phyloP scores from a whole-genome alignment of 2,329 filamentous ascomycete species.

The Rhytidhysteron rufulum region DNA sequence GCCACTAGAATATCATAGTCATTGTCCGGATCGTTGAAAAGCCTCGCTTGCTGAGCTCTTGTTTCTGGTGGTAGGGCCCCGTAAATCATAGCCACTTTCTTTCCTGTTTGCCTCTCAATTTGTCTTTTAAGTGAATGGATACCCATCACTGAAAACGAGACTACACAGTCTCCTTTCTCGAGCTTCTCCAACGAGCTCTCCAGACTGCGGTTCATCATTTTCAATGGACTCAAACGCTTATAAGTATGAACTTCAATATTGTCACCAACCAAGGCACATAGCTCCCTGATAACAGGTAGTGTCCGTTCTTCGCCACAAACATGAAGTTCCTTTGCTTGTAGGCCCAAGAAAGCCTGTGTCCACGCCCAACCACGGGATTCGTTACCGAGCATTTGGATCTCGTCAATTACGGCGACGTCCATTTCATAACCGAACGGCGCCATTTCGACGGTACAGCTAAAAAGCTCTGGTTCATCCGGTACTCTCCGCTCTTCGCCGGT shows the following conservation, averaged over 20 bases:
- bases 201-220: slow-evolving; percentile 63
- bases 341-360: slow-evolving; percentile 84
- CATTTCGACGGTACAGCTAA: slow-evolving; percentile 95
- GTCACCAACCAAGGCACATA: slow-evolving; percentile 79
- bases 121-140: slow-evolving; percentile 76
- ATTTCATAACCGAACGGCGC: slow-evolving; percentile 57
- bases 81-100: slow-evolving; percentile 87
- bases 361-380: slow-evolving; percentile 83
- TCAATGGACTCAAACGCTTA: slow-evolving; percentile 73
- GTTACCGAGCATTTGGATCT: slow-evolving; percentile 96
- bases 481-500: slow-evolving; percentile 87
- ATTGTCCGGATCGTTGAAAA: slow-evolving; percentile 94
- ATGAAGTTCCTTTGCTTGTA: slow-evolving; percentile 85
- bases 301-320: slow-evolving; percentile 86
- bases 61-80: slow-evolving; percentile 90
- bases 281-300: slow-evolving; percentile 70
- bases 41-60: slow-evolving; percentile 78
- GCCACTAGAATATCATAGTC: slow-evolving; percentile 94
- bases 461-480: slow-evolving; percentile 55
- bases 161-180: slow-evolving; percentile 84
- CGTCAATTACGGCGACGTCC: slow-evolving; percentile 94
- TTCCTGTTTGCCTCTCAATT: slow-evolving; percentile 72
- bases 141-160: slow-evolving; percentile 76
- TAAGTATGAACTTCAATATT: slow-evolving; percentile 78
- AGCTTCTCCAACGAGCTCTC: slow-evolving; percentile 62